These are phyloP conservation scores for Pseudopyricularia cyperi DNA, from an alignment of 2,329 filamentous ascomycete genomes.

Conservation along the genomic window DNA sequence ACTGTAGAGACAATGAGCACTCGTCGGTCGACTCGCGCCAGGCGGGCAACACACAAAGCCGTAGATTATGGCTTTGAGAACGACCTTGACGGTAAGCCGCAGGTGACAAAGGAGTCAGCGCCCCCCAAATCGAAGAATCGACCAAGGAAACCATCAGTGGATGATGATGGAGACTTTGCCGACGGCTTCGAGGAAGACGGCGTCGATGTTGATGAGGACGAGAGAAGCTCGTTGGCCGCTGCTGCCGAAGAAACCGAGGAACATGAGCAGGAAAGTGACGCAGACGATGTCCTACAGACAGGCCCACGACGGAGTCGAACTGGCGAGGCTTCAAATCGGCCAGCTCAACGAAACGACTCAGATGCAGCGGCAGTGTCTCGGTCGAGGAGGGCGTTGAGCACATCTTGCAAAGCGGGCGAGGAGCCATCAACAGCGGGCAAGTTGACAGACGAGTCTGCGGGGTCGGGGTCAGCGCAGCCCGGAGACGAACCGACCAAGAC, in stretches of 20 bases:
- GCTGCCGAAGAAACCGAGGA: neutral
- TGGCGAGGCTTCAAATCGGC: neutral
- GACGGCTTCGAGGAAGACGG: neutral
- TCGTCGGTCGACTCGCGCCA: neutral
- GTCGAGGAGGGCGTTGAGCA: neutral
- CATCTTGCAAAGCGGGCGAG: neutral
- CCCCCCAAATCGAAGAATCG: neutral
- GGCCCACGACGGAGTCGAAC: neutral
- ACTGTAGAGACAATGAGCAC: neutral
- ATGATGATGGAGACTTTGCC: neutral
- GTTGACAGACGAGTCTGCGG: neutral
- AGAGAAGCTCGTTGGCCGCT: neutral
- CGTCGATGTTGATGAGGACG: neutral
- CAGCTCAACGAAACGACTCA: neutral
- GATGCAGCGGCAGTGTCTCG: neutral
- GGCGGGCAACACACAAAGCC: neutral
- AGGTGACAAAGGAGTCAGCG: neutral
- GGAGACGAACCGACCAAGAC: neutral
- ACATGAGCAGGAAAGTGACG: neutral
- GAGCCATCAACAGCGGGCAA: neutral
- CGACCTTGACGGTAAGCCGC: neutral
- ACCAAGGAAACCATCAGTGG: neutral
- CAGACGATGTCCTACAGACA: neutral
- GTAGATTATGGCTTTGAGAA: conserved; percentile 1
- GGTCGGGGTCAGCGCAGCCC: neutral